phyloP scores from a whole-genome alignment of 345 rosid species.

The Acer campestre region DNA sequence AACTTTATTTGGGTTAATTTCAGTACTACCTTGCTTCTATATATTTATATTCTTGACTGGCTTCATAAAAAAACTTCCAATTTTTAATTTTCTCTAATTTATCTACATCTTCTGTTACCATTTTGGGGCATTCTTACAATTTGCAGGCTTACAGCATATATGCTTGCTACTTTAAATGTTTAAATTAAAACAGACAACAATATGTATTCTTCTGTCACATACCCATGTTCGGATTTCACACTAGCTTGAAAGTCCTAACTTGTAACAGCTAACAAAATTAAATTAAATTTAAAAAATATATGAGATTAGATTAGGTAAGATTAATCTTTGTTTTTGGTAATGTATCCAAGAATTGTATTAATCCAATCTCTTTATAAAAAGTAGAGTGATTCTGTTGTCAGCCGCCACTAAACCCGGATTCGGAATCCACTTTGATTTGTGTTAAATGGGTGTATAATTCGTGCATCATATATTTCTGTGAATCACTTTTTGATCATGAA shows the following conservation, averaged over 20 bases:
- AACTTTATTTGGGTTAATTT: too few relatives aligned
- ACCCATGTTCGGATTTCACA: not conserved
- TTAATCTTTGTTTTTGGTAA: conserved; percentile 10
- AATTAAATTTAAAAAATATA: not conserved
- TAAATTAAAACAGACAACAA: not conserved
- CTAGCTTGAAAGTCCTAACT: not conserved
- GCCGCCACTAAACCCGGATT: conserved; percentile 37
- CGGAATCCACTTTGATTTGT: conserved; percentile 22
- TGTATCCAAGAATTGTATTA: conserved; percentile 19
- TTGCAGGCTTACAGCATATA: not conserved
- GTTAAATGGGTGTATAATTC: conserved; percentile 5
- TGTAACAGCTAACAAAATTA: not conserved
- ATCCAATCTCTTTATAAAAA: conserved; percentile 24
- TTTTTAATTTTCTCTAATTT: not conserved
- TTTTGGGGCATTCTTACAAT: not conserved
- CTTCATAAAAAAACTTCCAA: not conserved
- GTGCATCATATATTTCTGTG: not conserved
- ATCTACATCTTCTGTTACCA: not conserved
- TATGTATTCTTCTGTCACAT: not conserved
- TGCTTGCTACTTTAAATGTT: not conserved
- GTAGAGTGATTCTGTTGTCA: conserved; percentile 34
- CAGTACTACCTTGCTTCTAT: not conserved
- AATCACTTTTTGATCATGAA: conserved; percentile 15
- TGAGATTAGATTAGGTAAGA: conserved; percentile 6
- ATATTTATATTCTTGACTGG: not conserved